phyloP scores from a whole-genome alignment of 2,329 filamentous ascomycete genomes.

The Aspergillus sp. region DNA sequence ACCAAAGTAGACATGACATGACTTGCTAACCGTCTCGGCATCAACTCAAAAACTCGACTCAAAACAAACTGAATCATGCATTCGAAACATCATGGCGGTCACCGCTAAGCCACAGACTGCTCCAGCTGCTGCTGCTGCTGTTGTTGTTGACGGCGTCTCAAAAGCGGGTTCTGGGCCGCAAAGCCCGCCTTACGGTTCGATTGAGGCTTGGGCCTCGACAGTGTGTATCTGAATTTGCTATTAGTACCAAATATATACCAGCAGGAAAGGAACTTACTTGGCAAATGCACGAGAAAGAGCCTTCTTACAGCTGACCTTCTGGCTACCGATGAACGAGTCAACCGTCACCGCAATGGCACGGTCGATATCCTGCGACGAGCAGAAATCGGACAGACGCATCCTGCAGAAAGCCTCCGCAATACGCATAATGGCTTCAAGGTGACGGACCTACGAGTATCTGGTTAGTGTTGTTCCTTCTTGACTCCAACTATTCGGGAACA shows the following conservation, averaged over 20 bases:
- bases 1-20: no score
- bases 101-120: neutral
- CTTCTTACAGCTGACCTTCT: conserved; percentile 98
- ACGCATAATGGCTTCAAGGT: conserved; percentile 95
- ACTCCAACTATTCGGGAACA: conserved; percentile 31
- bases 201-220: conserved; percentile 34
- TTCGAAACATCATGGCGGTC: neutral
- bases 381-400: conserved; percentile 97
- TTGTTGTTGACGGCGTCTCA: neutral
- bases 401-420: conserved; percentile 92
- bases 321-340: conserved; percentile 89
- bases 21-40: no score
- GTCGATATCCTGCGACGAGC: conserved; percentile 82
- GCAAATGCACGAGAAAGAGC: conserved; percentile 88
- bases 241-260: conserved; percentile 7
- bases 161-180: conserved; percentile 20
- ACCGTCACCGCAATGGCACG: conserved; percentile 95
- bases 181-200: conserved; percentile 34
- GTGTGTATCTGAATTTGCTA: conserved; percentile 26
- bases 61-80: no score
- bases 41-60: no score
- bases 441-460: conserved; percentile 62
- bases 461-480: conserved; percentile 3
- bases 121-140: neutral
- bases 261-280: conserved; percentile 64